Percentiles rank a stretch among this genome's conserved stretches.
Evolutionary conservation across 2,329 filamentous ascomycete genomes (phyloP).

Genomic region (Aspergillaceae sp.): DNA sequence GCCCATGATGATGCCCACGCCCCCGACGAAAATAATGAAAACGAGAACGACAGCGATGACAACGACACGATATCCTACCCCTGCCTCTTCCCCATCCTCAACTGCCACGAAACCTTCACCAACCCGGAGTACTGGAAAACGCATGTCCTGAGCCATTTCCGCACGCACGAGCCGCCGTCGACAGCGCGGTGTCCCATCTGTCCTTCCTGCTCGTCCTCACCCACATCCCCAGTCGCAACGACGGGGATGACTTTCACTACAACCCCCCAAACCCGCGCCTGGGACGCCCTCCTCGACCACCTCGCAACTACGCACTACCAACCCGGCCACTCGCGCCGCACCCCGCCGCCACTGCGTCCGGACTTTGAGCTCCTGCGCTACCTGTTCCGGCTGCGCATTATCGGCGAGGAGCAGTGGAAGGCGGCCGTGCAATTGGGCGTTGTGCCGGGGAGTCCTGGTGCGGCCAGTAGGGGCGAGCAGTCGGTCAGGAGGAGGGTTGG

Average conservation of each 20-base stretch:
- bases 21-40: not conserved
- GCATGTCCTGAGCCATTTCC: constrained; percentile 40
- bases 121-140: constrained; percentile 33
- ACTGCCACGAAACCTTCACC: constrained; percentile 34
- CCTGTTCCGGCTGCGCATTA: constrained; percentile 35
- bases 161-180: constrained; percentile 30
- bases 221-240: not conserved
- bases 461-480: constrained; percentile 29
- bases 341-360: constrained; percentile 30
- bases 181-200: constrained; percentile 39
- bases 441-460: constrained; percentile 21
- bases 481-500: constrained; percentile 28
- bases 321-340: constrained; percentile 24
- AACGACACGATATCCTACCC: constrained; percentile 15
- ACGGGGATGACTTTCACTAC: constrained; percentile 9
- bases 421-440: constrained; percentile 32
- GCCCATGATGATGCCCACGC: too few relatives aligned
- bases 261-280: constrained; percentile 16
- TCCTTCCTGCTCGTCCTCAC: constrained; percentile 9
- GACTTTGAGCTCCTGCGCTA: constrained; percentile 40
- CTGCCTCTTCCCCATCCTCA: constrained; percentile 39
- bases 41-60: constrained; percentile 3
- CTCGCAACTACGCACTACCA: constrained; percentile 34
- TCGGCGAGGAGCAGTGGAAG: constrained; percentile 37
- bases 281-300: constrained; percentile 37